Conservation (phyloP, 768 basidiomycete species). For the Aureoboletus auriporus region DNA sequence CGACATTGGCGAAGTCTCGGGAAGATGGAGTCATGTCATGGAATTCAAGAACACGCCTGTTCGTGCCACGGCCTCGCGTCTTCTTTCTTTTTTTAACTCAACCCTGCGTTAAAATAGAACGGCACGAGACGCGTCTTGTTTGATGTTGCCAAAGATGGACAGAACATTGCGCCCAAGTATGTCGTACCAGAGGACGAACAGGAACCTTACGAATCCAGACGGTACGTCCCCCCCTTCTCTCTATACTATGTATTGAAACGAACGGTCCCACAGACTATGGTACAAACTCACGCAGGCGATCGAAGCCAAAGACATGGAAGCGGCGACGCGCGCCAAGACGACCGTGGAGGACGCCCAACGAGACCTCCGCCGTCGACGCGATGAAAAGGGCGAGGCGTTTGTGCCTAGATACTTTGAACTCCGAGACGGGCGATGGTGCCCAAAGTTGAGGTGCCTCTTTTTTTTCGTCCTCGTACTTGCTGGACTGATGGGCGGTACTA, state of each 20-base stretch:
- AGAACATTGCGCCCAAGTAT: constrained; percentile 72
- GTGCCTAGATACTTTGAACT: constrained; percentile 80
- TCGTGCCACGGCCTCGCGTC: constrained; percentile 10
- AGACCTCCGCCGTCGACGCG: constrained; percentile 68
- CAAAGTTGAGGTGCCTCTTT: constrained; percentile 64
- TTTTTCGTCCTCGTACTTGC: neutral
- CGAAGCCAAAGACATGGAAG: constrained; percentile 85
- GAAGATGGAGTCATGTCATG: constrained; percentile 90
- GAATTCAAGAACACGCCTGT: constrained; percentile 76
- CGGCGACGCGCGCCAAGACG: constrained; percentile 86
- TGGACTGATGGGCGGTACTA: constrained; percentile 22
- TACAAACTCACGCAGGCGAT: constrained; percentile 81
- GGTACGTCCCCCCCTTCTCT: constrained; percentile 39
- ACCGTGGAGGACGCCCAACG: constrained; percentile 90
- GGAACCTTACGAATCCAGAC: constrained; percentile 84
- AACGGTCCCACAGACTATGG: constrained; percentile 60
- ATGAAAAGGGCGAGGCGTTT: constrained; percentile 66
- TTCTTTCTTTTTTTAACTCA: neutral
- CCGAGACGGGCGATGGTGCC: constrained; percentile 75
- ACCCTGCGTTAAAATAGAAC: constrained; percentile 37
- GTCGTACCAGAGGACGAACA: constrained; percentile 86
- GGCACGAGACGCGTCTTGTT: constrained; percentile 76
- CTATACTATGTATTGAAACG: too few relatives aligned
- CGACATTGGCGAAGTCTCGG: constrained; percentile 82
- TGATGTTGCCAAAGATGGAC: constrained; percentile 74